Base-by-base conservation (phyloP, 208 protist species). In the Leishmania tropica region DNA sequence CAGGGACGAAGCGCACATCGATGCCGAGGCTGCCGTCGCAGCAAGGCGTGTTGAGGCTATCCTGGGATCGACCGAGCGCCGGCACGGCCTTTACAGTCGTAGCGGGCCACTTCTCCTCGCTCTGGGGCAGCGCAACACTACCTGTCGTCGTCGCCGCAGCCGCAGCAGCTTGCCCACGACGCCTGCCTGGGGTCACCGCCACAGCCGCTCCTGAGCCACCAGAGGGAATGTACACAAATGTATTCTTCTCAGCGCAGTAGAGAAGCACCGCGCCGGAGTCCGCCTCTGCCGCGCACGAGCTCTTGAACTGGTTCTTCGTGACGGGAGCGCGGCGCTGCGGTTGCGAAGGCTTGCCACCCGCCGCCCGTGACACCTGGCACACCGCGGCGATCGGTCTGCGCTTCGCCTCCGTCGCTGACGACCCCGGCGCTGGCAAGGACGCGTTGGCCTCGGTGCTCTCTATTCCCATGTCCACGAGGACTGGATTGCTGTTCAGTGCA, bases 211-310 rank as follows among this genome's bases (percentile, higher is more conserved):
- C 70, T 11, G 53, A 47, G 73, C 47, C 72, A n/a, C 72, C 72
- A 24, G 83, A 79, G 0, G 83, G 81, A 78, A 90, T 87, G 77
- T 90, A 89, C 65, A 85, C 85, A 17, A 92, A 58, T 17, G 84
- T 92, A 78, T 90, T 92, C 78, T 88, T 90, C 77, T 92, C 85
- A 0, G 83, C 85, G 73, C 73, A 87, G 78, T 92, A 92, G 24
- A 92, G 81, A 75, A 90, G 81, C 53, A 92, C 77, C 17, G 81
- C 85, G 28, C 64, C 83, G 8, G 83, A 86, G 37, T 76, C 86
- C n/a, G 73, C 83, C 45, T 83, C 85, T 24, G 87, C 83, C 21
- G 79, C 81, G 83, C 90, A 94, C 11, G 87, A 89, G 65, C 88
- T 90, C 62, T 87, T 85, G 73, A 94, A 94, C 28, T 90, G 77